A percentile compares a stretch with the other conserved stretches of the same genome.
Evolutionary conservation across 2,329 filamentous ascomycete species (phyloP).

Genomic region (Talaromyces sp.): DNA sequence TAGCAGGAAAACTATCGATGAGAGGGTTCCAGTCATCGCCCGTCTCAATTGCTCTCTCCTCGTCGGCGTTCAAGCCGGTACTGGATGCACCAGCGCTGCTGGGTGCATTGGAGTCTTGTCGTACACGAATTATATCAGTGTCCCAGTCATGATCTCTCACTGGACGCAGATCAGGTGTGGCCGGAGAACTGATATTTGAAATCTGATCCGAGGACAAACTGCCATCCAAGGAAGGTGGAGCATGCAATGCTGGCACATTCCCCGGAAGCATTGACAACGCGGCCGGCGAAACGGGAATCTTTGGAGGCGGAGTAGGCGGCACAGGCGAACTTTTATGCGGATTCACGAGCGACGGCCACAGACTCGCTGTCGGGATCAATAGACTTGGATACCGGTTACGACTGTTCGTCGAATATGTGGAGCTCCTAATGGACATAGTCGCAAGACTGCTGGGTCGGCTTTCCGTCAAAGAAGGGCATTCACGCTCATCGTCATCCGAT

Average conservation of each 20-base stretch:
- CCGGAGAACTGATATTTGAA: conserved; percentile 75
- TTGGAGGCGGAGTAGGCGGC: conserved; percentile 49
- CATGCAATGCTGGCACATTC: conserved; percentile 69
- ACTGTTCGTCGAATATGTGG: conserved; percentile 37
- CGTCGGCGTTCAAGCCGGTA: conserved; percentile 27
- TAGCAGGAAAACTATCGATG: conserved; percentile 39
- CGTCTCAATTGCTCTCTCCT: conserved; percentile 40
- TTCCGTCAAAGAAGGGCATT: conserved; percentile 48
- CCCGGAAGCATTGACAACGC: conserved; percentile 69
- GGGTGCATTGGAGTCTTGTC: conserved; percentile 31
- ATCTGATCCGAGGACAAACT: conserved; percentile 86
- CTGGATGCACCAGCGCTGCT: conserved; percentile 26
- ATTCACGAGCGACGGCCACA: conserved; percentile 55
- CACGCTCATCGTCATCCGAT: conserved; percentile 72
- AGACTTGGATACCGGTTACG: conserved; percentile 56
- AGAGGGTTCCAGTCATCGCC: conserved; percentile 59
- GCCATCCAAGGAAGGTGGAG: conserved; percentile 84
- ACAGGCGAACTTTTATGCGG: conserved; percentile 49
- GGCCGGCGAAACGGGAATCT: conserved; percentile 71
- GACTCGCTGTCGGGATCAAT: conserved; percentile 56
- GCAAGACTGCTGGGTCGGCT: conserved; percentile 50
- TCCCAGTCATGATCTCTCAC: conserved; percentile 62
- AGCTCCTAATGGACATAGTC: conserved; percentile 39
- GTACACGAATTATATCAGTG: conserved; percentile 32
- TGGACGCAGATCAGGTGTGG: conserved; percentile 69